Conservation (phyloP, 2,329 filamentous ascomycete genomes). For the Neodidymelliopsis sp. region DNA sequence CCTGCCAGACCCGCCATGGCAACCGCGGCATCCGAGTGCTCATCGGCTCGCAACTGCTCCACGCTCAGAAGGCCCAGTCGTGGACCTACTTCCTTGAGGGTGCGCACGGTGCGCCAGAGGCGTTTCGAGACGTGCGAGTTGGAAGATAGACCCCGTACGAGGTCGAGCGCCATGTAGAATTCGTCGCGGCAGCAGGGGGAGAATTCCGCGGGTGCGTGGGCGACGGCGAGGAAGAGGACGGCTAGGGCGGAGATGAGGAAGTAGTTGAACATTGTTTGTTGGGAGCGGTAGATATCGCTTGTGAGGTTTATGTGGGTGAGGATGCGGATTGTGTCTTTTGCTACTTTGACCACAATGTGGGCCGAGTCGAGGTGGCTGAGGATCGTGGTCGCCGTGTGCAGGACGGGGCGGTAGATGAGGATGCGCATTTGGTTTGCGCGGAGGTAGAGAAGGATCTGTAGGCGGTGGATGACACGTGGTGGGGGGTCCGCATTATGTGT, state of each 20-base stretch:
- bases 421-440: slow-evolving; percentile 91
- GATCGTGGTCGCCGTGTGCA: slow-evolving; percentile 86
- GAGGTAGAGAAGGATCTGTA: slow-evolving; percentile 84
- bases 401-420: slow-evolving; percentile 83
- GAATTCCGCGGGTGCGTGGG: slow-evolving; percentile 76
- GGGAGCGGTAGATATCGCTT: slow-evolving; percentile 72
- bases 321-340: slow-evolving; percentile 78
- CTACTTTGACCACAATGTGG: slow-evolving; percentile 75
- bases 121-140: slow-evolving; percentile 76
- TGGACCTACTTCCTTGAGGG: slow-evolving; percentile 75
- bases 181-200: slow-evolving; percentile 73
- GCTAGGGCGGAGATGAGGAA: slow-evolving; percentile 78
- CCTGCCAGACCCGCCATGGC: slow-evolving; percentile 72
- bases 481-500: slow-evolving; percentile 53
- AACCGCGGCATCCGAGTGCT: slow-evolving; percentile 68
- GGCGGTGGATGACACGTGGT: slow-evolving; percentile 72
- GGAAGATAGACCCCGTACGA: slow-evolving; percentile 75
- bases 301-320: slow-evolving; percentile 75
- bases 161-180: slow-evolving; percentile 79
- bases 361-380: slow-evolving; percentile 77
- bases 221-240: slow-evolving; percentile 77
- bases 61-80: slow-evolving; percentile 66
- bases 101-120: slow-evolving; percentile 75
- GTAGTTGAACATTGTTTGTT: slow-evolving; percentile 82
- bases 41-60: slow-evolving; percentile 58